phyloP scores from a whole-genome alignment of 2,329 filamentous ascomycete species.

The Atkinsonella hypoxylon region DNA sequence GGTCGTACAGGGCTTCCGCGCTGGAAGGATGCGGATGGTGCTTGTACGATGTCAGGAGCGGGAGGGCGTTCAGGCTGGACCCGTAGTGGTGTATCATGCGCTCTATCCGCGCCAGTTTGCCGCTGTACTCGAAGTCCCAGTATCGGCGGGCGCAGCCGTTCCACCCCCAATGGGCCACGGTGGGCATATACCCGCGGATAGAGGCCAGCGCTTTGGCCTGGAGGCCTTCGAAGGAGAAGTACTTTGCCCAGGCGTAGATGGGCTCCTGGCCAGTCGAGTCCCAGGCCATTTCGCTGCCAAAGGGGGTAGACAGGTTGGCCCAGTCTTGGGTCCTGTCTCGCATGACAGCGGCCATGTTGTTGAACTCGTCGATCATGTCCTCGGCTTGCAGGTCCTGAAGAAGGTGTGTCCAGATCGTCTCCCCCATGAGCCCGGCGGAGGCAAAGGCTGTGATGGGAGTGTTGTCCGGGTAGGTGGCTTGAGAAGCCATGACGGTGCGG shows the following conservation, averaged over 20 bases:
- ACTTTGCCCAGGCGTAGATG: constrained; percentile 46
- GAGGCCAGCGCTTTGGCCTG: constrained; percentile 36
- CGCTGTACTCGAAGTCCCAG: constrained; percentile 38
- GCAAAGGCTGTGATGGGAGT: constrained; percentile 31
- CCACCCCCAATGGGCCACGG: constrained; percentile 49
- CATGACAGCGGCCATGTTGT: constrained; percentile 33
- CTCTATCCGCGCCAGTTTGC: constrained; percentile 30
- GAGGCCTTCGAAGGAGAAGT: not conserved
- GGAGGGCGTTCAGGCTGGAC: constrained; percentile 43
- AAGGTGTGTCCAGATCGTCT: constrained; percentile 43
- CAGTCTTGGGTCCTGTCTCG: constrained; percentile 34
- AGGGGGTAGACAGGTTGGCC: constrained; percentile 39
- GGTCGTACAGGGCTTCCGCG: constrained; percentile 33
- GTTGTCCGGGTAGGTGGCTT: not conserved
- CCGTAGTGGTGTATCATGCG: constrained; percentile 46
- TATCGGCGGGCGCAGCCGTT: constrained; percentile 49
- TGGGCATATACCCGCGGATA: constrained; percentile 44
- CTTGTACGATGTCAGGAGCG: constrained; percentile 40
- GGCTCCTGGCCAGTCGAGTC: constrained; percentile 51
- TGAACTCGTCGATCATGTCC: constrained; percentile 25
- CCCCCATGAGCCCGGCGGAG: constrained; percentile 43
- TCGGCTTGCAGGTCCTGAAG: constrained; percentile 39
- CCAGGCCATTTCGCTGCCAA: constrained; percentile 51
- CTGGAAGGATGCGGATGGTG: constrained; percentile 13
- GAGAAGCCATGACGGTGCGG: constrained; percentile 22